Base-by-base conservation (phyloP, 345 rosid species). In the Dipteronia dyeriana region DNA sequence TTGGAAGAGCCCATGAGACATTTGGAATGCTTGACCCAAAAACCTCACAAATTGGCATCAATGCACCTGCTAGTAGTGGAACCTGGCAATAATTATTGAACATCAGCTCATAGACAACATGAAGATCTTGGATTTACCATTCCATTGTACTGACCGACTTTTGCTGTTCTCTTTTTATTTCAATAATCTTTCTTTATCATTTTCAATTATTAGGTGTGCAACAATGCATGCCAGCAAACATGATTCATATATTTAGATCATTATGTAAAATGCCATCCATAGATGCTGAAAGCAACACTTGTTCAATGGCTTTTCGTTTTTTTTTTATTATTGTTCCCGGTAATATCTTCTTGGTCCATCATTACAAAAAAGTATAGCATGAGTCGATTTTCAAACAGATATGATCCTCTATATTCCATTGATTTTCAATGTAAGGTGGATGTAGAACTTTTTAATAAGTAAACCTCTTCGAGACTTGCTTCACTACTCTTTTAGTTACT, bases 31-130 rank as follows among this genome's bases (percentile, higher is more conserved):
- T 75, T 39, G 98, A 91, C 45, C 99, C 98, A 84, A 96, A 96
- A 82, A 81, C 88, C 86, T 96, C 99, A 80, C 99, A 96, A 77
- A 96, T 89, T 66, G 97, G 97, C 89, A 96, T 89, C 87, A 96
- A 83, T 19, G 84, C 92, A 80, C 92, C 90, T 51, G 98, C 99
- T 63, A 96, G 97, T 53, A 91, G 78, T 59, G 98, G 97, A 81
- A 82, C 91, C 99, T 94, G 87, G 74, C 77, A 73, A 77, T 51
- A 67, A 76, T 80, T 66, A 45, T 64, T 23, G 38, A 72, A 61
- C 31, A 75, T 54, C 16, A 77, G 73, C 5, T 77, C 39, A 66
- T n/a, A 22, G 43, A 74, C 53, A 38, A 29, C n/a, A 79, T 3
- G 11, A 78, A 67, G 26, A n/a, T 17, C 43, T 53, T 23, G 74